Evolutionary conservation across 257 asterid species (phyloP), one percentile per base, ranked within the genome.

Genomic region (Ehretia macrophylla): DNA sequence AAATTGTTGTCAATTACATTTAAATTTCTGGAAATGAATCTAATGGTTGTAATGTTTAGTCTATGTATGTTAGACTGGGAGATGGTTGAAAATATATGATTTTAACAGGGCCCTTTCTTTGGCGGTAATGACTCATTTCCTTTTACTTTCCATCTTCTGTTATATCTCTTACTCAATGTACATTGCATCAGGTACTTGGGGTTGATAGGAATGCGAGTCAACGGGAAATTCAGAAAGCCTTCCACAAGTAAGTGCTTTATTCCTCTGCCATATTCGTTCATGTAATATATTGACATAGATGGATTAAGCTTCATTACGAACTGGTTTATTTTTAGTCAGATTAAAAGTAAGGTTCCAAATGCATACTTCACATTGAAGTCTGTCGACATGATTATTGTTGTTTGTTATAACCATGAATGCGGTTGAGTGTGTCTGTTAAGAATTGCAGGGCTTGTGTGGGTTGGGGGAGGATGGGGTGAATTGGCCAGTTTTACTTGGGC

Each of bases 161-260:
- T 8, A 45, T 57, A 50, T 54, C 51, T 73, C 63, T 67, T 10
- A 67, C 48, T 14, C 32, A 9, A 9, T 37, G 8, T 52, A 17
- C 66, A 20, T 56, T 32, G n/a, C 57, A 18, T 16, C 77, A 93
- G 99, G 96, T 85, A 4, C 95, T 93, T 51, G 97, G 99, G 65
- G 95, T 93, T 48, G 97, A 89, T 63, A 74, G 68, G 60, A 83
- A 62, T 11, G 94, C 96, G 10, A 85, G 83, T 67, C 90, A 86
- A 71, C 87, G 99, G 0, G 97, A 93, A 46, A 86, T 93, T 70
- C 97, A 93, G 39, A 93, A 93, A 56, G 96, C 99, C 60, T 93
- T 93, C 68, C 99, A 93, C 86, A 92, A 88, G 97, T 92, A 86
- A 11, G 93, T 60, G 21, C 32, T 54, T 51, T 37, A 56, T 47